phyloP scores from a whole-genome alignment of 83 land plant genomes.

The Diphasiastrum complanatum region DNA sequence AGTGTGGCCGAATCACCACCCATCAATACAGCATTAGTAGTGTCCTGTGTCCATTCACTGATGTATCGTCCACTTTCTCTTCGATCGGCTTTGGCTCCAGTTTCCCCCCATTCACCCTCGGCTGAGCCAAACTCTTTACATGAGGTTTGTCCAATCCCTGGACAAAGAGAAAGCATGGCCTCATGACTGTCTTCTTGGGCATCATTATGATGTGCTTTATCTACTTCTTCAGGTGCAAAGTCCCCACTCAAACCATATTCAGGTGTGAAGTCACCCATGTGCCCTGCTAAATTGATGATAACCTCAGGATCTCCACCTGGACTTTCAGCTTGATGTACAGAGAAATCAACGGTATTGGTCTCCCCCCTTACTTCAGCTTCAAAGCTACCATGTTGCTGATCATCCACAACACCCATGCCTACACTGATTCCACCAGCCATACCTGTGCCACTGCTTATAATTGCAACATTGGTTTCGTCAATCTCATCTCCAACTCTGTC shows the following conservation, averaged over 20 bases:
- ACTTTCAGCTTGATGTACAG: conserved; percentile 55
- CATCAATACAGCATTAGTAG: conserved; percentile 20
- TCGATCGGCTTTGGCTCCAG: conserved; percentile 51
- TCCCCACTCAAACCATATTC: conserved; percentile 71
- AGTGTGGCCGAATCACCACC: conserved; percentile 11
- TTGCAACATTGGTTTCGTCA: conserved; percentile 54
- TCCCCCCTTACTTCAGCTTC: conserved; percentile 77
- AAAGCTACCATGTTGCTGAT: conserved; percentile 34
- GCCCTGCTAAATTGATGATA: conserved; percentile 60
- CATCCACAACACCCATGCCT: conserved; percentile 75
- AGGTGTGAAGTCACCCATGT: conserved; percentile 68
- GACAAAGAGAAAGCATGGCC: conserved; percentile 47
- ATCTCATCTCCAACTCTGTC: conserved; percentile 59
- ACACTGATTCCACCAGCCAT: conserved; percentile 87
- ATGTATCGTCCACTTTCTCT: conserved; percentile 10
- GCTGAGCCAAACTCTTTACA: conserved; percentile 57
- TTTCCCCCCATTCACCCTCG: conserved; percentile 67
- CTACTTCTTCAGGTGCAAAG: conserved; percentile 57
- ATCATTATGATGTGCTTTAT: conserved; percentile 36
- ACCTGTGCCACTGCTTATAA: conserved; percentile 36
- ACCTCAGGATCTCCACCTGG: conserved; percentile 68
- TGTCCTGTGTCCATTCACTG: conserved; percentile 19
- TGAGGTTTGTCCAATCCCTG: conserved; percentile 60
- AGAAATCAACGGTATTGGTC: conserved; percentile 42
- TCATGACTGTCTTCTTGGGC: conserved; percentile 72